These are phyloP conservation scores for Polytrichum commune DNA, from an alignment of 225 moss, liverwort and hornwort species.

Conservation along the genomic window DNA sequence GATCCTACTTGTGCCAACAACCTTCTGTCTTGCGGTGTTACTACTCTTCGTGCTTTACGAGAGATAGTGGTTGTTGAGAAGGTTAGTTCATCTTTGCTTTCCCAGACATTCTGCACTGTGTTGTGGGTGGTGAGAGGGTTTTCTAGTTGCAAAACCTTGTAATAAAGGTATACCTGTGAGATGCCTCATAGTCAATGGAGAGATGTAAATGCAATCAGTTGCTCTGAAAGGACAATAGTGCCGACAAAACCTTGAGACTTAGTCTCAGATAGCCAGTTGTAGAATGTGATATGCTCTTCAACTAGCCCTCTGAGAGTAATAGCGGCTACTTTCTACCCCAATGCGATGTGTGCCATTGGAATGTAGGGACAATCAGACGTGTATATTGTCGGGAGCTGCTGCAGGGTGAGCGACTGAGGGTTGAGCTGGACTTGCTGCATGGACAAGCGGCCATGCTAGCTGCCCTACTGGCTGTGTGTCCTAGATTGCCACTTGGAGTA, in stretches of 20 bases:
- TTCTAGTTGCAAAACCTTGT: no score
- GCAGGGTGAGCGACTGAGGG: slow-evolving; percentile 97
- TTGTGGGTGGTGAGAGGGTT: not conserved
- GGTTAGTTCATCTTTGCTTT: slow-evolving; percentile 40
- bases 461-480: slow-evolving; percentile 86
- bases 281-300: not conserved
- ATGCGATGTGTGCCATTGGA: slow-evolving; percentile 83
- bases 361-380: slow-evolving; percentile 90
- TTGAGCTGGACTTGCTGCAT: slow-evolving; percentile 97
- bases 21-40: slow-evolving; percentile 84
- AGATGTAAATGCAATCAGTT: not conserved
- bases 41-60: slow-evolving; percentile 90
- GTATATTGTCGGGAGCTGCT: slow-evolving; percentile 96
- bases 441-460: slow-evolving; percentile 99
- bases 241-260: not conserved
- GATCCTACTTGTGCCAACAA: slow-evolving; percentile 95
- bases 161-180: no score
- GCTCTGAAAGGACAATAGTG: slow-evolving; percentile 1
- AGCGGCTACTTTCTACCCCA: slow-evolving; percentile 64
- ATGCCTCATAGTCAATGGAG: no score
- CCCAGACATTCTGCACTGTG: slow-evolving; percentile 2
- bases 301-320: slow-evolving; percentile 36
- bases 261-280: no score
- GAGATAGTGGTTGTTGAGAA: slow-evolving; percentile 88
- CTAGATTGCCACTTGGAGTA: slow-evolving; percentile 92